These are phyloP conservation scores for Fusarium scirpi DNA, from an alignment of 2,329 filamentous ascomycete genomes.

Conservation along the genomic window DNA sequence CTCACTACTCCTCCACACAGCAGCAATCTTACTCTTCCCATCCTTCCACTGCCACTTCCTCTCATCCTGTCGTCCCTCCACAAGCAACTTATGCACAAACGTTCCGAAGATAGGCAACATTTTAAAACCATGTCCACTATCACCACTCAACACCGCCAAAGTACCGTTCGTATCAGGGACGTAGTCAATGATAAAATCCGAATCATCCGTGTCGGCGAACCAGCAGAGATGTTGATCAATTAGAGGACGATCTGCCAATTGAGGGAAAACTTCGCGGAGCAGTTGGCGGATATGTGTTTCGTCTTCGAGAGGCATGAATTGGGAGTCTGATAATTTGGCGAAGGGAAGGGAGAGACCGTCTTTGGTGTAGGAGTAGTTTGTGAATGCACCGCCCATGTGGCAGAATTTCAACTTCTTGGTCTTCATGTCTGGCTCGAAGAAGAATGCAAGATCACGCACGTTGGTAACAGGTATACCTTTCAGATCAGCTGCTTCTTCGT, in stretches of 20 bases:
- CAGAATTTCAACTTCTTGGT: slow-evolving; percentile 37
- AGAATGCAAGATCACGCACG: slow-evolving; percentile 30
- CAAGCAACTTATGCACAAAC: slow-evolving; percentile 24
- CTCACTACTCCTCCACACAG: slow-evolving; percentile 31
- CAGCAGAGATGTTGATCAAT: slow-evolving; percentile 33
- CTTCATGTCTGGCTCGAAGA: slow-evolving; percentile 24
- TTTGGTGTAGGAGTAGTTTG: slow-evolving; percentile 31
- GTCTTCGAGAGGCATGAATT: slow-evolving; percentile 35
- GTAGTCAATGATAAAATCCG: slow-evolving; percentile 34
- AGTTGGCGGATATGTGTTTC: slow-evolving; percentile 24
- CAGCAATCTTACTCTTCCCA: slow-evolving; percentile 20
- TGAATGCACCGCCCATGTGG: slow-evolving; percentile 33
- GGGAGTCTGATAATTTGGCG: not conserved
- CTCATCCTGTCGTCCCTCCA: slow-evolving; percentile 16
- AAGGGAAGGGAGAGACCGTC: slow-evolving; percentile 26
- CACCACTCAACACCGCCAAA: slow-evolving; percentile 19
- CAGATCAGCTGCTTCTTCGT: slow-evolving; percentile 19
- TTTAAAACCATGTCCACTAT: slow-evolving; percentile 28
- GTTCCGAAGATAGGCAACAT: slow-evolving; percentile 32
- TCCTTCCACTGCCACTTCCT: slow-evolving; percentile 35
- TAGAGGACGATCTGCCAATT: slow-evolving; percentile 7
- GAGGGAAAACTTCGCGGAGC: slow-evolving; percentile 17
- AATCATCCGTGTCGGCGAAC: slow-evolving; percentile 35
- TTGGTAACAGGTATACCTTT: slow-evolving; percentile 32
- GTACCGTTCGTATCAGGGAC: slow-evolving; percentile 24